A percentile compares a stretch with the other conserved stretches of the same genome.
These are phyloP conservation scores for Ganoderma meredithae DNA, from an alignment of 1,284 basidiomycete species.

Conservation along the genomic window DNA sequence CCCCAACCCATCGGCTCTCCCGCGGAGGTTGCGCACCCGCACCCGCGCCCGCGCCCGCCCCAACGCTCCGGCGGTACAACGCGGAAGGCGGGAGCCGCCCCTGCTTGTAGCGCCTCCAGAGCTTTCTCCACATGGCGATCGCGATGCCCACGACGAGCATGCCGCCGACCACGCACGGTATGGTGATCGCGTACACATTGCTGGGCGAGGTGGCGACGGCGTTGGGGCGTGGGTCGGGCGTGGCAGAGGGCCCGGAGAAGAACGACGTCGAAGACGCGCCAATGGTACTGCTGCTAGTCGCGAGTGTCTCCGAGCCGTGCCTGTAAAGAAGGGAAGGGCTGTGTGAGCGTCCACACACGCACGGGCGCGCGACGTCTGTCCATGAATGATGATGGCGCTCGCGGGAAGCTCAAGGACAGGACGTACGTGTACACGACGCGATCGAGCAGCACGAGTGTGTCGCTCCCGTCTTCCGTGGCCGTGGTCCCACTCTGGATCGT, in stretches of 20 bases:
- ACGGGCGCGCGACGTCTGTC: too few species aligned
- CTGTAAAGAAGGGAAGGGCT: neutral
- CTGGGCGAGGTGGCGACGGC: neutral
- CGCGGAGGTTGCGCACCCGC: too few species aligned
- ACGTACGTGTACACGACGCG: slow-evolving; percentile 37
- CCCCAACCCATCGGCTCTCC: neutral
- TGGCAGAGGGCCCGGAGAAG: neutral
- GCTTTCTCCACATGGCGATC: neutral
- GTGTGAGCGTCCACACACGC: neutral
- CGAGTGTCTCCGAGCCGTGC: neutral
- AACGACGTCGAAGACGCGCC: neutral
- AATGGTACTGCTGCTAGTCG: neutral
- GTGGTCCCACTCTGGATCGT: neutral
- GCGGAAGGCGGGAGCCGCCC: slow-evolving; percentile 10
- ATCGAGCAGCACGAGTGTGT: slow-evolving; percentile 36
- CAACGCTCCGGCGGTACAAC: slow-evolving; percentile 9
- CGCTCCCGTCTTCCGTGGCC: neutral
- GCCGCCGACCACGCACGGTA: slow-evolving; percentile 1
- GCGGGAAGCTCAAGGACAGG: too few species aligned
- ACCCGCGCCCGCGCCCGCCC: neutral
- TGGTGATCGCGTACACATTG: neutral
- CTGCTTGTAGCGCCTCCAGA: slow-evolving; percentile 8
- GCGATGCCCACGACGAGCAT: neutral
- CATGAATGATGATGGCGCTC: too few species aligned
- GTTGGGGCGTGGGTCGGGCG: neutral